Base-by-base conservation (phyloP, 2,329 filamentous ascomycete genomes). In the Xylariaceae sp. region DNA sequence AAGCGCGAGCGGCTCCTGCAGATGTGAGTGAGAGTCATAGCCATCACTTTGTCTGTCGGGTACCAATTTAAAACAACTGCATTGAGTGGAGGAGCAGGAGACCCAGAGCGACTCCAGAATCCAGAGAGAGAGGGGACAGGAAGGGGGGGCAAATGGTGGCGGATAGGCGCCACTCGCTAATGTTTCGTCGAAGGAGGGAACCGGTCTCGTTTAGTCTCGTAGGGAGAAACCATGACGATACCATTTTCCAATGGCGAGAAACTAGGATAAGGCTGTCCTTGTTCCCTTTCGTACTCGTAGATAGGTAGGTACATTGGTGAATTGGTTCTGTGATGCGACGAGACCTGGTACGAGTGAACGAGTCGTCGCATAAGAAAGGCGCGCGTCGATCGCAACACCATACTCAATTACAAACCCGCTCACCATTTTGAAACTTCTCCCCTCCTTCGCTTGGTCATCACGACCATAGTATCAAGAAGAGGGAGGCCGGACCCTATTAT, bases 191-290 rank as follows among this genome's bases (percentile, higher is more conserved):
- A 55, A 35, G 17, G 17, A 18, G 5, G 23, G 23, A 30, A 6
- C 23, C 23, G 23, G 23, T 30, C 23, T 30, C 23, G 23, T 30
- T 30, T 30, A 30, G 23, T 30, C 5, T 30, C 23, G 23, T 30
- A 30, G 23, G 23, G 23, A 30, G 23, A 30, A 30, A 30, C 23
- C 17, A 18, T 18, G 17, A 18, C 17, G 17, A 18, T 18, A 18
- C 17, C 17, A 18, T 18, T 18, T 18, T 18, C 17, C 23, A 4
- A 30, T 30, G 23, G 23, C 23, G 23, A 30, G 57, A 51, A 47
- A 17, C 55, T 48, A 62, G 52, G n/a, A 62, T 62, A 52, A 55
- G 56, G 61, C 61, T 60, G 55, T 57, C 58, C 62, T 55, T 54
- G 44, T 53, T n/a, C 52, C 52, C 48, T 52, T 55, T 42, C 51